Evolutionary conservation across 106 monocot genomes (phyloP).

Genomic region (Apostasia ramifera): DNA sequence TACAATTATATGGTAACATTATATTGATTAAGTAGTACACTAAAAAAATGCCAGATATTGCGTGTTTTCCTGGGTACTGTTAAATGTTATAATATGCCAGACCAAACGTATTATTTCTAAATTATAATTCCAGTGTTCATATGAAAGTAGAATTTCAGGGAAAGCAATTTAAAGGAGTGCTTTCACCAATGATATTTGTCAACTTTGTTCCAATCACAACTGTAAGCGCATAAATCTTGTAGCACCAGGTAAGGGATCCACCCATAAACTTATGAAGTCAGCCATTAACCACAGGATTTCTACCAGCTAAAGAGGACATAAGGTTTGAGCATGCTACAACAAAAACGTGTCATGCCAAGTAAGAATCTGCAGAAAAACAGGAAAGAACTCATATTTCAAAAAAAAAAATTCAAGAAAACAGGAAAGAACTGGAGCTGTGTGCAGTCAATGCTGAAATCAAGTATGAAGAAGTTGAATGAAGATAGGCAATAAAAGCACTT

Average conservation of each 20-base stretch:
- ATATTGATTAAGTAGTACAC: too few relatives aligned
- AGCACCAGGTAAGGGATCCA: too few relatives aligned
- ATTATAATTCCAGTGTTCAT: too few relatives aligned
- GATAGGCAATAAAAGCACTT: constrained; percentile 5
- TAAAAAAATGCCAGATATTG: too few relatives aligned
- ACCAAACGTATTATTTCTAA: not conserved
- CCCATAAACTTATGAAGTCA: too few relatives aligned
- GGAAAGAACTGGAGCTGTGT: not conserved
- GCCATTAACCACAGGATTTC: not conserved
- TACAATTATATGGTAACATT: not conserved
- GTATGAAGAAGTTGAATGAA: not conserved
- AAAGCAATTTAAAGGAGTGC: not conserved
- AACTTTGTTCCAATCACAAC: not conserved
- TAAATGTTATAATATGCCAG: not conserved
- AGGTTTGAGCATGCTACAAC: not conserved
- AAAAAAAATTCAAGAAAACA: not conserved
- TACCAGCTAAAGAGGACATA: constrained; percentile 1
- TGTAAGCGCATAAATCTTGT: not conserved
- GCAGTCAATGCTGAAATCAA: not conserved
- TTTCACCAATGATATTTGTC: not conserved
- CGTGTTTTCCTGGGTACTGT: not conserved
- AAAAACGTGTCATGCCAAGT: not conserved
- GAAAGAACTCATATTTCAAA: too few relatives aligned
- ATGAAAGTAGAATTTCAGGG: not conserved
- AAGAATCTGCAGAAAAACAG: not conserved